These are phyloP conservation scores for Fusarium sp. DNA, from an alignment of 2,329 filamentous ascomycete genomes.

Conservation along the genomic window DNA sequence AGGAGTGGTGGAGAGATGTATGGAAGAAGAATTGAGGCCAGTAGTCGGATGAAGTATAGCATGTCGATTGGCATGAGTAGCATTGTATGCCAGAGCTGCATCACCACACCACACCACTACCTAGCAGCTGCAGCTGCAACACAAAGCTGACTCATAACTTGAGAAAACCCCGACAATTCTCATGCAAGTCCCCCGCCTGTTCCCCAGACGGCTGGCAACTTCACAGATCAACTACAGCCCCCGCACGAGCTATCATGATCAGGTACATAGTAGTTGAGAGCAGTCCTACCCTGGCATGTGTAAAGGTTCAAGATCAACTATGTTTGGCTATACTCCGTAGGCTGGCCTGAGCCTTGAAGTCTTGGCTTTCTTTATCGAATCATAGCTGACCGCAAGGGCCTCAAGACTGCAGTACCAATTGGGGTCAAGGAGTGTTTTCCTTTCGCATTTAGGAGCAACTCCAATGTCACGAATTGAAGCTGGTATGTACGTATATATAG, in stretches of 20 bases:
- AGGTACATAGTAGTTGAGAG: neutral
- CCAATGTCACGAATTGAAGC: neutral
- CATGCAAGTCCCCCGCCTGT: neutral
- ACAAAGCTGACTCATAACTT: neutral
- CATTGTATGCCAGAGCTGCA: neutral
- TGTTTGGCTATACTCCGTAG: neutral
- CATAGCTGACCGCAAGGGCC: neutral
- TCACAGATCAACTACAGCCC: neutral
- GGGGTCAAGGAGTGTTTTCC: neutral
- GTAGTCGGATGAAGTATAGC: neutral
- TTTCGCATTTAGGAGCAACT: slow-evolving; percentile 8
- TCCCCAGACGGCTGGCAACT: neutral
- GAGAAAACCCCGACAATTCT: neutral
- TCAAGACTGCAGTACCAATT: neutral
- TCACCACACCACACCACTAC: neutral
- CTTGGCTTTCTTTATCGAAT: neutral
- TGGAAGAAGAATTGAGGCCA: slow-evolving; percentile 54
- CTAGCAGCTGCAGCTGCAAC: neutral
- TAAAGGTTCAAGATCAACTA: neutral
- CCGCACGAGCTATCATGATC: slow-evolving; percentile 2
- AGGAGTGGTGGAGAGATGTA: slow-evolving; percentile 88
- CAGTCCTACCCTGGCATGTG: neutral
- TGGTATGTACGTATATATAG: neutral
- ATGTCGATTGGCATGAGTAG: neutral
- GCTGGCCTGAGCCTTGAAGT: neutral